phyloP scores from a whole-genome alignment of 2,329 filamentous ascomycete genomes.

The Zelopaecilomyces penicillatus region DNA sequence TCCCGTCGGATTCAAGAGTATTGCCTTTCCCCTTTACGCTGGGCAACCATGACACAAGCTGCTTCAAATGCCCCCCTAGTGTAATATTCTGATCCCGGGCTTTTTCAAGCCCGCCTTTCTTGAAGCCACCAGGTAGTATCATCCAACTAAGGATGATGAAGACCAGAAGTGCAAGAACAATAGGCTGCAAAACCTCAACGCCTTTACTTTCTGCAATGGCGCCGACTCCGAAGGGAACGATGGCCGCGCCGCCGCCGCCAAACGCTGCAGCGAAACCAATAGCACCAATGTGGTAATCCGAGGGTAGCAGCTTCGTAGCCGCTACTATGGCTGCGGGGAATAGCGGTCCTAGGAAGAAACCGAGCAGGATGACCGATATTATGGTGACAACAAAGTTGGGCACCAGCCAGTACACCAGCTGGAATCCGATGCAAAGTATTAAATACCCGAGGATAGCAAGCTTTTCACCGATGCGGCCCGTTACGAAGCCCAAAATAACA shows the following conservation, averaged over 20 bases:
- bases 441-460: conserved; percentile 58
- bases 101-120: conserved; percentile 31
- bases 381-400: conserved; percentile 67
- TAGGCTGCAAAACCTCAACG: conserved; percentile 46
- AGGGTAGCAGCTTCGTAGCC: conserved; percentile 65
- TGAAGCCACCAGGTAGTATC: conserved; percentile 12
- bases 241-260: conserved; percentile 62
- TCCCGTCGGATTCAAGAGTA: no score
- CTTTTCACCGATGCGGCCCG: conserved; percentile 65
- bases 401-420: conserved; percentile 75
- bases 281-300: conserved; percentile 63
- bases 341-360: conserved; percentile 73
- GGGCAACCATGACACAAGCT: conserved; percentile 9
- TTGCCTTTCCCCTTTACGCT: no score
- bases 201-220: conserved; percentile 54
- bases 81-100: conserved; percentile 28
- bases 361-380: conserved; percentile 61
- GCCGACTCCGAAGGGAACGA: conserved; percentile 60
- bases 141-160: conserved; percentile 12
- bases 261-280: conserved; percentile 75
- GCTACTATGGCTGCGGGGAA: conserved; percentile 69
- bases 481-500: conserved; percentile 66
- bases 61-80: conserved; percentile 25
- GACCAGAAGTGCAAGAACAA: conserved; percentile 40
- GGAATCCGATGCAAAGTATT: conserved; percentile 50